Base-by-base conservation (phyloP, 202 grass and related monocot species). In the Hordeum pubiflorum region DNA sequence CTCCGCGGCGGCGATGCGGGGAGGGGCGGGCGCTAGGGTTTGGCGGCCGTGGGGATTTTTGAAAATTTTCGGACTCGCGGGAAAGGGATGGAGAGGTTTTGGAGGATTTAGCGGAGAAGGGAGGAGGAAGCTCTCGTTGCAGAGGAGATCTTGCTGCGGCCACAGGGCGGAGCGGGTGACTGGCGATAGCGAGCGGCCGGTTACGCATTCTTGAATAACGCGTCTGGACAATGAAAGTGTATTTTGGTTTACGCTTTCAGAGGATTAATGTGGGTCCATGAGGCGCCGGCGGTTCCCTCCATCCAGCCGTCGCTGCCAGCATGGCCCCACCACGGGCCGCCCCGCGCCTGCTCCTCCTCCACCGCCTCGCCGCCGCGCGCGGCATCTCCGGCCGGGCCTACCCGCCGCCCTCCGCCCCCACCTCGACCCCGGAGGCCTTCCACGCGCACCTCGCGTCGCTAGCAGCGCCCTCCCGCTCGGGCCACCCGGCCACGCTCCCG, bases 371-470 rank as follows among this genome's bases (percentile, higher is more conserved):
- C 79, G 33, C 63, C 31, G 8, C 78, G 22, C 63, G 65, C 11
- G 50, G 24, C 61, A 21, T 74, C 74, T 74, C 86, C 43, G 10
- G 63, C 63, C 40, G 77, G 20, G 69, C 75, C 43, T 36, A 20
- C 44, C 79, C 27, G 18, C 21, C 41, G 9, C 62, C 48, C 18
- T 71, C n/a, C 31, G 41, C 39, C 15, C 48, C 86, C 9, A 60
- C 76, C 31, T 54, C 54, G 10, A 68, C 61, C 12, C 31, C 86
- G 27, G 79, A 72, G 31, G 78, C 77, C 67, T 80, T 85, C 17
- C 87, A 88, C 44, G 29, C 75, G 27, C 81, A 85, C 74, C 83
- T 88, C 5, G 73, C 74, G 5, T 69, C 81, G 8, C 63, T 93
- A 55, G 78, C 64, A 15, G 76, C n/a, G 40, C 78, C 46, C 46